phyloP scores from a whole-genome alignment of 2,329 filamentous ascomycete genomes.

The Xylaria sp. region DNA sequence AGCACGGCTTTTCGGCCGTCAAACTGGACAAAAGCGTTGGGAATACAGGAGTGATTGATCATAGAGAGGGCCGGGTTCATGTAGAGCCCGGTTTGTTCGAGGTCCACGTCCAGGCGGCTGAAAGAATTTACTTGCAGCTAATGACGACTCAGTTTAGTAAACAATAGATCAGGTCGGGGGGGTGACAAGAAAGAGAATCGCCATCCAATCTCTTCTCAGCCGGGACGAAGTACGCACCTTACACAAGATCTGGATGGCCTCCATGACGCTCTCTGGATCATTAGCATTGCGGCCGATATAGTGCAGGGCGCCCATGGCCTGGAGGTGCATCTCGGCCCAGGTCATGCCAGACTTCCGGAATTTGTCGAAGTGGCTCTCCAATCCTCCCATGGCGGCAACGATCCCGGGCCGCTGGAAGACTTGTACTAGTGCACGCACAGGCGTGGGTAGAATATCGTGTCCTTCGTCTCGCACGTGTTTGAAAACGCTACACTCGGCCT shows the following conservation, averaged over 20 bases:
- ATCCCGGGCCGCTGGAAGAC: conserved; percentile 39
- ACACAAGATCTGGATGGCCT: conserved; percentile 46
- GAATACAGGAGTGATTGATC: conserved; percentile 58
- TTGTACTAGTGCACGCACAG: conserved; percentile 50
- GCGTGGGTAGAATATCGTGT: conserved; percentile 44
- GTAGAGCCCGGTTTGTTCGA: conserved; percentile 50
- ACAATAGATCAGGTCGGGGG: not conserved
- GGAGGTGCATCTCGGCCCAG: conserved; percentile 46
- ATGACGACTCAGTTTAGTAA: not conserved
- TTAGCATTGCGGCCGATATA: conserved; percentile 38
- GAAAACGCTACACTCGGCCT: conserved; percentile 48
- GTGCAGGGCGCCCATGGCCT: conserved; percentile 46
- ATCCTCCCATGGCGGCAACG: conserved; percentile 31
- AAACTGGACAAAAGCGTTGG: conserved; percentile 55
- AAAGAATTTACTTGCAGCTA: conserved; percentile 60
- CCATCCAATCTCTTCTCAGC: not conserved
- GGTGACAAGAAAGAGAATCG: not conserved
- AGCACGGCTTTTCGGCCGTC: conserved; percentile 47
- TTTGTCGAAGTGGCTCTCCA: conserved; percentile 44
- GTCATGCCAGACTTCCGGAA: conserved; percentile 30
- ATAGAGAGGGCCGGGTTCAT: conserved; percentile 53
- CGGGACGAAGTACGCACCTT: conserved; percentile 40
- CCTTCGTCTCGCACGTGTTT: conserved; percentile 36
- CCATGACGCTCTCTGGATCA: conserved; percentile 34
- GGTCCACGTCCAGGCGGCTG: conserved; percentile 49